A percentile compares a stretch with the other conserved stretches of the same genome.
Conservation (phyloP, 352 stramenopile genomes). For the Phytophthora uliginosa region DNA sequence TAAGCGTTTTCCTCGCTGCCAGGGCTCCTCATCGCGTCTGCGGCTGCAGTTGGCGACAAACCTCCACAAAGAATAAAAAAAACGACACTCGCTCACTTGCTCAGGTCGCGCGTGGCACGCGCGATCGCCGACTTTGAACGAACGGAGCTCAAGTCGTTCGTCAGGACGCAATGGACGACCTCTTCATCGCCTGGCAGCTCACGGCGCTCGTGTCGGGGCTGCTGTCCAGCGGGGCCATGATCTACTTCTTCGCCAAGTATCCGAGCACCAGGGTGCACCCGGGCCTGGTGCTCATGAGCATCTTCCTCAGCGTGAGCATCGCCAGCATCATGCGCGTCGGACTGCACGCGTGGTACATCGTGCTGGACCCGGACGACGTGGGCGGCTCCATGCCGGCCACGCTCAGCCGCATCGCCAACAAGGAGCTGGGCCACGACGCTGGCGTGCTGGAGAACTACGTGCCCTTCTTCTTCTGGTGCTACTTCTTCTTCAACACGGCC, state of each 20-base stretch:
- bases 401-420: conserved; percentile 72
- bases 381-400: conserved; percentile 48
- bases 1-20: conserved; percentile 38
- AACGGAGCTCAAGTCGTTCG: conserved; percentile 16
- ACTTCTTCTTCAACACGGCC: conserved; percentile 86
- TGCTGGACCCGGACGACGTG: conserved; percentile 21
- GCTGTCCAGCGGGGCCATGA: conserved; percentile 63
- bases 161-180: conserved; percentile 49
- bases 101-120: neutral
- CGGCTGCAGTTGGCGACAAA: neutral
- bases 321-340: conserved; percentile 74
- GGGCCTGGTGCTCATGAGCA: conserved; percentile 79
- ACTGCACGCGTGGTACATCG: conserved; percentile 63
- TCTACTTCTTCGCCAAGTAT: conserved; percentile 82
- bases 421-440: conserved; percentile 46
- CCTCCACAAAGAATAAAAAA: conserved; percentile 10
- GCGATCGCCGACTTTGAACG: conserved; percentile 15
- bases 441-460: conserved; percentile 55
- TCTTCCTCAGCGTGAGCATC: conserved; percentile 78
- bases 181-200: conserved; percentile 84
- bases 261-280: conserved; percentile 70
- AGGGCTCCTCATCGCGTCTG: conserved; percentile 27
- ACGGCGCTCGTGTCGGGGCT: conserved; percentile 66
- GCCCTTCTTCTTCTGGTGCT: conserved; percentile 86
- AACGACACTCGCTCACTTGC: conserved; percentile 11